Conservation (phyloP, 140 eudicot genomes). For the Oenanthe javanica region DNA sequence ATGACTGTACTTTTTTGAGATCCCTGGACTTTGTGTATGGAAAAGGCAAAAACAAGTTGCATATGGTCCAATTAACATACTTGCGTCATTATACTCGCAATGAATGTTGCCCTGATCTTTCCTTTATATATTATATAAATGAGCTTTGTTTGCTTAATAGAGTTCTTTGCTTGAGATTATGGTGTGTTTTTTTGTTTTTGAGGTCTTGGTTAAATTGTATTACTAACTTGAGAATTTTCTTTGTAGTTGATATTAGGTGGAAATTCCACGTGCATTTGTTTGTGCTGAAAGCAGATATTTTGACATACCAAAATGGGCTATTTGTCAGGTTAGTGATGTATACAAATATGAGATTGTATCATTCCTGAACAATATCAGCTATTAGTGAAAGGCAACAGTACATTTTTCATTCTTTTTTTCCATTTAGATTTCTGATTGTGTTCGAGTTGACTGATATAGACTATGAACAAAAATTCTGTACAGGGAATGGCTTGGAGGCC, state of each 20-base stretch:
- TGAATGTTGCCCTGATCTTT: not conserved
- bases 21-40: too few species aligned
- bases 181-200: not conserved
- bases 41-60: too few species aligned
- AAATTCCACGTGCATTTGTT: slow-evolving; percentile 95
- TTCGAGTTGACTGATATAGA: not conserved
- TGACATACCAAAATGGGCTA: slow-evolving; percentile 98
- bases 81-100: not conserved
- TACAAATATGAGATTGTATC: too few species aligned
- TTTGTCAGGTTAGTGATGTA: slow-evolving; percentile 70
- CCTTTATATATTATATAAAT: too few species aligned
- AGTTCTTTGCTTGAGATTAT: not conserved
- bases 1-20: too few species aligned
- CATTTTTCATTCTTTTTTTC: too few species aligned
- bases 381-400: too few species aligned
- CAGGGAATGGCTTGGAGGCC: slow-evolving; percentile 99
- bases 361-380: too few species aligned
- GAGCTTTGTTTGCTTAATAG: not conserved
- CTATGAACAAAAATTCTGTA: not conserved
- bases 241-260: slow-evolving; percentile 36
- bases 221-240: not conserved
- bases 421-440: too few species aligned
- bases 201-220: not conserved
- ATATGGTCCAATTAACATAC: not conserved
- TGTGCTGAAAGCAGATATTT: slow-evolving; percentile 92